Evolutionary conservation across 345 rosid genomes (phyloP), one percentile per base, ranked within the genome.

Genomic region (Salix brachista): DNA sequence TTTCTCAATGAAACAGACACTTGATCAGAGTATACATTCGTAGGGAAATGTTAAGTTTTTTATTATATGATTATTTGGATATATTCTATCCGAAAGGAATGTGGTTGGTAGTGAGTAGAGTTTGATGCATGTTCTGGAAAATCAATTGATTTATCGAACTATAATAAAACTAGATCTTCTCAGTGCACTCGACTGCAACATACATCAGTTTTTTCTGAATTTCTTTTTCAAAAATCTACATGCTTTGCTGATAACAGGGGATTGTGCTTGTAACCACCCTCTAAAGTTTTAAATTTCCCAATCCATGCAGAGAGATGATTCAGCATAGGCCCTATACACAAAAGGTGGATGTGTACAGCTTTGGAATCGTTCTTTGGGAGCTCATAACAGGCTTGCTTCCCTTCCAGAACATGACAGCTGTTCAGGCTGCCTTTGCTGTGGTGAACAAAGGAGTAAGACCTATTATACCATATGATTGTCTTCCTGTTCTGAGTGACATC

Each of bases 351-450:
- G 83, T 80, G 12, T 80, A 80, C 39, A 80, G 83, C 83, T 80
- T 80, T 36, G 83, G 83, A 32, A 80, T 80, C 39, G 83, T 80
- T 26, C 79, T 80, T 32, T 80, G 83, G 83, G 83, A 80, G 46
- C 83, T 80, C 50, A 80, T 80, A 25, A 80, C 83, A 39, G 83
- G 83, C 41, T 28, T 23, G 58, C 79, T 80, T 70, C 83, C 83
- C 32, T 80, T 80, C 74, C 83, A 80, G 61, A 80, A 80, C 76
- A 80, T 80, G 83, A 54, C 83, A 25, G 83, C 83, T 8, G 83
- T 80, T 58, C 83, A 80, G 72, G 83, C 83, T 44, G 83, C 83
- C 25, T 80, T 80, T 80, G 83, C 83, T 39, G 83, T 80, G 58
- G 83, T 80, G 61, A 80, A 80, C 68, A 80, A 80, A 61, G 83